Percentiles rank a stretch among this genome's conserved stretches.
Evolutionary conservation across 345 rosid genomes (phyloP).

Genomic region (Aquilaria sinensis): DNA sequence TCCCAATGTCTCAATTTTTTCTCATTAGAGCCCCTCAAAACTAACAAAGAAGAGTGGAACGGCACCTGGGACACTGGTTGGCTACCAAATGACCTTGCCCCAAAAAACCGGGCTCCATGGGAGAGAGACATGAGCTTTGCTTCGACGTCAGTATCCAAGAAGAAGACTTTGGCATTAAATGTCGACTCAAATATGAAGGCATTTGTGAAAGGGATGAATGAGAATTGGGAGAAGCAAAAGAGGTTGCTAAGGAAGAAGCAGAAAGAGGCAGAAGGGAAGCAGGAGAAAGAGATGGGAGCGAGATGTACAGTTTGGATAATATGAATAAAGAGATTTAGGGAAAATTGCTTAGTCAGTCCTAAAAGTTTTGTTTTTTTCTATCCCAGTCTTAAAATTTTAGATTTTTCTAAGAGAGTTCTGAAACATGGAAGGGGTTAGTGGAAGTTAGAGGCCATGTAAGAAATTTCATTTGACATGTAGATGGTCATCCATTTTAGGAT

Average conservation of each 20-base stretch:
- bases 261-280: conserved; percentile 18
- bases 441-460: too few relatives aligned
- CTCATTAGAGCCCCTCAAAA: conserved; percentile 27
- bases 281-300: conserved; percentile 15
- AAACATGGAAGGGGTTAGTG: too few relatives aligned
- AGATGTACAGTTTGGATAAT: conserved; percentile 73
- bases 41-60: conserved; percentile 74
- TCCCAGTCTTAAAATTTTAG: too few relatives aligned
- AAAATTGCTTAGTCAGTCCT: too few relatives aligned
- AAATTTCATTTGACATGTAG: too few relatives aligned
- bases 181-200: conserved; percentile 73
- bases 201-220: conserved; percentile 88
- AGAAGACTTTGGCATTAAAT: conserved; percentile 21
- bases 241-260: conserved; percentile 23
- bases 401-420: too few relatives aligned
- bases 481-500: too few relatives aligned
- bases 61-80: conserved; percentile 91
- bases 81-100: conserved; percentile 67
- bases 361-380: too few relatives aligned
- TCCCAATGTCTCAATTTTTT: conserved; percentile 12
- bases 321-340: conserved; percentile 52
- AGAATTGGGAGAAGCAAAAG: conserved; percentile 76
- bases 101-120: conserved; percentile 63
- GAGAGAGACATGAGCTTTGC: conserved; percentile 69
- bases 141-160: conserved; percentile 11